A percentile compares a stretch with the other conserved stretches of the same genome.
Evolutionary conservation across 805 yeast species (phyloP).

Genomic region (Lipomyces sp.): DNA sequence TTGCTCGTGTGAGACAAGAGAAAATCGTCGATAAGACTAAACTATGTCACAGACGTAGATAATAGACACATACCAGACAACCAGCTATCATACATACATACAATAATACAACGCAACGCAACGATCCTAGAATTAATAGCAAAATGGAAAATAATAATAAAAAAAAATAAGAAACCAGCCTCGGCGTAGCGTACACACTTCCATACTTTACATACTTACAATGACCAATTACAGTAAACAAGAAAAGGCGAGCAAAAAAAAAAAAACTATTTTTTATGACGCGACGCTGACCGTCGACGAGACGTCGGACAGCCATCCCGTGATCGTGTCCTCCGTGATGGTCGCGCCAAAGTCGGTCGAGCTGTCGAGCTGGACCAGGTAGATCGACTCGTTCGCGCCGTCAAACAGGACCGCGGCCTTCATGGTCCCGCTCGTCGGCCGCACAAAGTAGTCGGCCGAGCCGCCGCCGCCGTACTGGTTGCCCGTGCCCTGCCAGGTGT

Average conservation of each 20-base stretch:
- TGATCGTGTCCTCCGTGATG: conserved; percentile 44
- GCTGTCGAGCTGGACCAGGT: conserved; percentile 55
- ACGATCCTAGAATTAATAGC: too few relatives aligned
- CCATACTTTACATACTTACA: too few relatives aligned
- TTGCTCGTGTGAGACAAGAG: too few relatives aligned
- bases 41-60: too few relatives aligned
- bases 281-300: conserved; percentile 18
- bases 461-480: conserved; percentile 70
- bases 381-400: conserved; percentile 46
- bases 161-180: too few relatives aligned
- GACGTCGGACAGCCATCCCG: conserved; percentile 41
- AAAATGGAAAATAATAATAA: too few relatives aligned
- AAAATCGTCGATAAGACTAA: too few relatives aligned
- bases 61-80: too few relatives aligned
- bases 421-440: conserved; percentile 75
- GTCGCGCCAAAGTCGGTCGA: conserved; percentile 49
- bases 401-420: conserved; percentile 89
- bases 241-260: neutral
- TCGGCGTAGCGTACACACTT: too few relatives aligned
- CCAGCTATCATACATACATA: too few relatives aligned
- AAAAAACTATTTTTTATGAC: conserved; percentile 7
- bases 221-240: too few relatives aligned
- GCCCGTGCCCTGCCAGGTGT: conserved; percentile 71
- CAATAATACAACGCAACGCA: too few relatives aligned
- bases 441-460: conserved; percentile 75